These are phyloP conservation scores for Nicotiana tomentosiformis DNA, from an alignment of 257 asterid genomes.

Conservation along the genomic window DNA sequence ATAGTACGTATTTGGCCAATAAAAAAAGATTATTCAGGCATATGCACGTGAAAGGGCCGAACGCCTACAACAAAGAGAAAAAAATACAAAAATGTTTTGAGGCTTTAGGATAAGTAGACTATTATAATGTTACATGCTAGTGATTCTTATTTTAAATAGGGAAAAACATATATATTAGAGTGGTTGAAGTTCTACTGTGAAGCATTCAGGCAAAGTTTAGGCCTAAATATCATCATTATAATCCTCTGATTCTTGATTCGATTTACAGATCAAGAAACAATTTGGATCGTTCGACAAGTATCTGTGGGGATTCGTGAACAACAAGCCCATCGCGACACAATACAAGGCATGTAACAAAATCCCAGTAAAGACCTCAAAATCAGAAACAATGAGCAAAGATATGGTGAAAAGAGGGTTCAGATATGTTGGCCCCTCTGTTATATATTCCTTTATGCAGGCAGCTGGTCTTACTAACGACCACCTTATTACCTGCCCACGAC, in stretches of 20 bases:
- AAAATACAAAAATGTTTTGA: background rate
- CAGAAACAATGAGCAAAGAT: slow-evolving; percentile 80
- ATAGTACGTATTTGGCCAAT: no score
- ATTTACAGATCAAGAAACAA: slow-evolving; percentile 42
- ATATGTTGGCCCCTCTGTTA: slow-evolving; percentile 65
- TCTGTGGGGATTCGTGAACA: slow-evolving; percentile 65
- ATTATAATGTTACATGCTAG: background rate
- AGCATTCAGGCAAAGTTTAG: background rate
- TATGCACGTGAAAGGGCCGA: no score
- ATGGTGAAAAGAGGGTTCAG: slow-evolving; percentile 78
- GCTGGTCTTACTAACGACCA: slow-evolving; percentile 87
- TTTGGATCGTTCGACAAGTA: slow-evolving; percentile 59
- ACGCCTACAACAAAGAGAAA: no score
- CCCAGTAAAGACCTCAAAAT: slow-evolving; percentile 79
- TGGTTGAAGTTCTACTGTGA: background rate
- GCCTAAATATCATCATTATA: background rate
- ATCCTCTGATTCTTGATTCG: background rate
- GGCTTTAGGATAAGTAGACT: background rate
- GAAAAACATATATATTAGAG: background rate
- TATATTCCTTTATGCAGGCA: slow-evolving; percentile 86
- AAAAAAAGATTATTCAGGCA: no score
- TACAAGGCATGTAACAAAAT: slow-evolving; percentile 61
- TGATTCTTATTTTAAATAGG: no score
- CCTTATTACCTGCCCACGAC: slow-evolving; percentile 58
- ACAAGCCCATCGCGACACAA: slow-evolving; percentile 48